phyloP scores from a whole-genome alignment of 352 stramenopile genomes.

The Phytophthora pluvialis region DNA sequence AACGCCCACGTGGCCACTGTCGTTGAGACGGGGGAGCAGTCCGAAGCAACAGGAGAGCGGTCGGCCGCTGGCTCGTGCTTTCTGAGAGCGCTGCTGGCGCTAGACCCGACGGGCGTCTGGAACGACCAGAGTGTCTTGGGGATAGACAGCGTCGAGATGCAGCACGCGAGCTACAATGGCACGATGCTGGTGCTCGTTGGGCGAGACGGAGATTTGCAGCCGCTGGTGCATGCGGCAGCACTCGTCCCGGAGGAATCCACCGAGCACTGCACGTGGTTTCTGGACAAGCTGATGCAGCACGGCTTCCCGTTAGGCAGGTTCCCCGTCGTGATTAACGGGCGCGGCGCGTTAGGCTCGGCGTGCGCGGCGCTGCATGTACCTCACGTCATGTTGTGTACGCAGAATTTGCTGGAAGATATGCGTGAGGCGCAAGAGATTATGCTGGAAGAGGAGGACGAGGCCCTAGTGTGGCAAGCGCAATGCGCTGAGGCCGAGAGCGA shows the following conservation, averaged over 20 bases:
- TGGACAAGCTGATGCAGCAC: slow-evolving; percentile 50
- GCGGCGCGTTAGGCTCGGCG: slow-evolving; percentile 24
- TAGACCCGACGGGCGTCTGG: slow-evolving; percentile 51
- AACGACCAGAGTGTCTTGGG: slow-evolving; percentile 50
- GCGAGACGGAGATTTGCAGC: slow-evolving; percentile 44
- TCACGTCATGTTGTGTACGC: slow-evolving; percentile 48
- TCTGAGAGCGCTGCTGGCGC: slow-evolving; percentile 42
- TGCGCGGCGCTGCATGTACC: slow-evolving; percentile 34
- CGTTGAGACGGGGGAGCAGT: slow-evolving; percentile 38
- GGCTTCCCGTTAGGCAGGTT: slow-evolving; percentile 54
- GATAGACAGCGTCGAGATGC: slow-evolving; percentile 44
- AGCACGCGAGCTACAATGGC: slow-evolving; percentile 35
- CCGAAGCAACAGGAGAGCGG: background rate
- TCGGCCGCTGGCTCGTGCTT: slow-evolving; percentile 18
- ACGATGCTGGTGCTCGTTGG: slow-evolving; percentile 47
- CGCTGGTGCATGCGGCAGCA: slow-evolving; percentile 45
- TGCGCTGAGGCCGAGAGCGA: slow-evolving; percentile 48
- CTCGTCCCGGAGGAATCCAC: slow-evolving; percentile 41
- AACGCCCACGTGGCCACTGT: slow-evolving; percentile 43
- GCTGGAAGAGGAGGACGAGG: slow-evolving; percentile 35
- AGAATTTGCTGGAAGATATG: slow-evolving; percentile 46
- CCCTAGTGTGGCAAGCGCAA: slow-evolving; percentile 48
- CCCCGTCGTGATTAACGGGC: slow-evolving; percentile 44
- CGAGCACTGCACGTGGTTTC: slow-evolving; percentile 50
- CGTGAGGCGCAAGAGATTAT: slow-evolving; percentile 17